Evolutionary conservation across 2,329 filamentous ascomycete genomes (phyloP), one percentile per base, ranked within the genome.

Genomic region (Sarocladiaceae sp.): DNA sequence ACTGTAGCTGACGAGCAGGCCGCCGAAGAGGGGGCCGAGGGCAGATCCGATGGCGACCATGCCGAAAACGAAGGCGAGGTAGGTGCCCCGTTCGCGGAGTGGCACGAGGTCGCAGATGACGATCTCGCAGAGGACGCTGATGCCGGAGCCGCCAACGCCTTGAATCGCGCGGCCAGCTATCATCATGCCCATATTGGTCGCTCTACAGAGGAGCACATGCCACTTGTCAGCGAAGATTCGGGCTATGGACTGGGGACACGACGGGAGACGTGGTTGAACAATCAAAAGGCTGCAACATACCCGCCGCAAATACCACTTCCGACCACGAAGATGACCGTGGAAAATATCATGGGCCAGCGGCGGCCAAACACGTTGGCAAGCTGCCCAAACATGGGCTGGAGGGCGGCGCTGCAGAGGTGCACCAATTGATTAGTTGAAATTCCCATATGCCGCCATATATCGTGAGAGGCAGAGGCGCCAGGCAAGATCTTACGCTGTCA

Each of bases 111-210:
- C 79, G 28, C 68, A 62, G 4, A 65, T 53, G 18, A 65, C 58
- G 28, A 59, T 56, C 62, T 70, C 64, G 28, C 62, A 56, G 17
- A 70, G 57, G 18, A 67, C 53, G 39, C 58, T 63, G 37, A 72
- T 65, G 5, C 70, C 71, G 8, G 64, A 66, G 2, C 57, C 61
- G 0, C 71, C 70, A 1, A 67, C 49, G 0, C 82, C 82, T 52
- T 84, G 79, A 1, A 85, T 57, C 0, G 55, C 62, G 1, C 71
- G 66, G 5, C 68, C 73, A 3, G 68, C 71, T 13, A 86, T 79
- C 2, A 87, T 65, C 59, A 75, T 73, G 0, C 56, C 59, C 1
- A 65, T 66, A 7, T 57, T 72, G 0, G 59, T 67, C 0, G 80
- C 74, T 0, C 35, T 37, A 12, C n/a, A 12, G 35, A 12, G 10